These are phyloP conservation scores for Candida glaebosa DNA, from an alignment of 805 yeast genomes.

Conservation along the genomic window DNA sequence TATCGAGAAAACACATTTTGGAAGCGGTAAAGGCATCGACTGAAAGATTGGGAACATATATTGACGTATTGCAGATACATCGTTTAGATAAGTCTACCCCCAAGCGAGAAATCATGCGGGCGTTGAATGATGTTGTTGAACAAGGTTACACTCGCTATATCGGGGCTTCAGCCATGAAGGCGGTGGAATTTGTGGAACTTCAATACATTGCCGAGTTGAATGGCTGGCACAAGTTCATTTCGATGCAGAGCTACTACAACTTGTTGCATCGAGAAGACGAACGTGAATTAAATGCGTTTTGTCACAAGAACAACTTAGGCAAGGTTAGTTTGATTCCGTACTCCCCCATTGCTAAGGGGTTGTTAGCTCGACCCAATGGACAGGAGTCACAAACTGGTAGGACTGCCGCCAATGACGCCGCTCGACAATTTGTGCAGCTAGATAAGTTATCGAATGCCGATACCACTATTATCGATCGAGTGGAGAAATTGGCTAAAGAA, in stretches of 20 bases:
- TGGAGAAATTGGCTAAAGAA: constrained; percentile 53
- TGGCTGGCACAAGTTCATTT: constrained; percentile 56
- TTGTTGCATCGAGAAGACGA: constrained; percentile 63
- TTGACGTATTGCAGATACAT: constrained; percentile 57
- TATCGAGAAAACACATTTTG: constrained; percentile 38
- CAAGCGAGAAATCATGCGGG: constrained; percentile 52
- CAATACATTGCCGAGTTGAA: constrained; percentile 55
- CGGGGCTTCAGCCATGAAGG: constrained; percentile 63
- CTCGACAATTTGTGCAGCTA: constrained; percentile 6
- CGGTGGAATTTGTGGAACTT: constrained; percentile 50
- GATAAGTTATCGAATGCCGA: constrained; percentile 15
- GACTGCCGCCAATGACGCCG: constrained; percentile 9
- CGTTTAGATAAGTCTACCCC: constrained; percentile 48
- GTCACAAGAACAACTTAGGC: constrained; percentile 39
- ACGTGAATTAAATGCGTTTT: constrained; percentile 55
- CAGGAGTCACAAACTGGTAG: constrained; percentile 10
- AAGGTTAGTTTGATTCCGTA: constrained; percentile 56
- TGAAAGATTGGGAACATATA: constrained; percentile 48
- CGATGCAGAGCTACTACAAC: constrained; percentile 58
- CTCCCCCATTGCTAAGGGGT: constrained; percentile 57
- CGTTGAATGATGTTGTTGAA: constrained; percentile 52
- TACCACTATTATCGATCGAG: constrained; percentile 29
- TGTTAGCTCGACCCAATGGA: constrained; percentile 46
- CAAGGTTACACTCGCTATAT: constrained; percentile 50
- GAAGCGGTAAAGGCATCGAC: constrained; percentile 42